phyloP scores from a whole-genome alignment of 2,329 filamentous ascomycete species.

The Pseudogymnoascus sp. region DNA sequence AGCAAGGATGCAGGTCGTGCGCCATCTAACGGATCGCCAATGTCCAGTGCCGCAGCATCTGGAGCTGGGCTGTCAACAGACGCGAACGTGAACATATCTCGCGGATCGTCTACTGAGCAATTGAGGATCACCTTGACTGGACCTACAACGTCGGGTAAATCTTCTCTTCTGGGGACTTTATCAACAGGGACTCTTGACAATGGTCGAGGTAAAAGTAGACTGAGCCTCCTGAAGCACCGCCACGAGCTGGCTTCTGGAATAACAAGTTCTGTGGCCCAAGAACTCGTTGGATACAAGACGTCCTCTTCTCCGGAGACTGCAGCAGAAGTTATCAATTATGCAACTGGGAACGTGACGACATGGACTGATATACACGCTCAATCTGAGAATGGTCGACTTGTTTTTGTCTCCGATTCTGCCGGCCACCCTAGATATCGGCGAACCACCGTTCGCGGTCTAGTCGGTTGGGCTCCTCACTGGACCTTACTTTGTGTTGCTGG shows the following conservation, averaged over 20 bases:
- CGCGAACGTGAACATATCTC: background rate
- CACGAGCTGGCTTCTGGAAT: slow-evolving; percentile 89
- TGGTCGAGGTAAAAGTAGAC: slow-evolving; percentile 77
- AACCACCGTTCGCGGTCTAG: slow-evolving; percentile 79
- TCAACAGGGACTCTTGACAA: slow-evolving; percentile 87
- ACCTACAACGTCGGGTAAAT: slow-evolving; percentile 86
- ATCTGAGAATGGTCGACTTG: slow-evolving; percentile 63
- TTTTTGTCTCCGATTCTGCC: slow-evolving; percentile 86
- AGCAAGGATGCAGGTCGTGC: background rate
- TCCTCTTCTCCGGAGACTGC: slow-evolving; percentile 23
- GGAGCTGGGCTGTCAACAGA: background rate
- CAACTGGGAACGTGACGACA: slow-evolving; percentile 74
- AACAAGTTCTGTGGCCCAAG: slow-evolving; percentile 90
- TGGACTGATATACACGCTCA: slow-evolving; percentile 91
- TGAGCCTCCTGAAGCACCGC: slow-evolving; percentile 82
- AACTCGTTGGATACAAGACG: slow-evolving; percentile 74
- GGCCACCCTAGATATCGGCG: slow-evolving; percentile 83
- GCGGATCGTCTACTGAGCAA: slow-evolving; percentile 54
- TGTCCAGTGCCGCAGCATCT: background rate
- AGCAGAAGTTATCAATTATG: slow-evolving; percentile 65
- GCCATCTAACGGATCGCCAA: background rate
- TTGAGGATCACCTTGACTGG: slow-evolving; percentile 81
- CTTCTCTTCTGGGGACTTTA: slow-evolving; percentile 77
- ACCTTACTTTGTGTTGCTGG: slow-evolving; percentile 80
- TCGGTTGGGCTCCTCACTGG: slow-evolving; percentile 96